Base-by-base conservation (phyloP, 2,329 filamentous ascomycete genomes). In the Clonostachys byssicola region DNA sequence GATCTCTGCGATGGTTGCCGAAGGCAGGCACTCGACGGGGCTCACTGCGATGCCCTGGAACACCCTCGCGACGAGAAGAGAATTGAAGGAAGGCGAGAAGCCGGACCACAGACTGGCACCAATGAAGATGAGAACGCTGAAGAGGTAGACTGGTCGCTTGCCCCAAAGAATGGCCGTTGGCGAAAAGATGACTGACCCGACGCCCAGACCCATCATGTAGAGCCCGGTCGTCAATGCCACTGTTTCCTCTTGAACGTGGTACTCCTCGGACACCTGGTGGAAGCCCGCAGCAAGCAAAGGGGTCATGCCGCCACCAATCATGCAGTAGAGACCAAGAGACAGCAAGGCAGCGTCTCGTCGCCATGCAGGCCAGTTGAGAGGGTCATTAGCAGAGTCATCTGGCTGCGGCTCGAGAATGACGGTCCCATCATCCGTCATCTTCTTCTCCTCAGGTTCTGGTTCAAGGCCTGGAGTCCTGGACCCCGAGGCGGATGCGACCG, bases 1-100 rank as follows among this genome's bases (percentile, higher is more conserved):
- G 50, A 97, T 96, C 65, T 97, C 92, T 5, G 92, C 91, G 58
- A 97, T 92, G 0, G 91, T 96, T 14, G 92, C 92, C 5, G 90
- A 95, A 0, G 92, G 92, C 33, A 97, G 76, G 59, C 91, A 95
- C 64, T 97, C 92, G 9, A 96, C 89, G 0, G 91, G 90, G 54
- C 89, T 94, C 43, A 96, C 85, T 1, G 91, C 86, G 10, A 96
- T 74, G 5, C 92, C 94, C 64, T 95, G 89, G 51, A 96, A 86
- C 43, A 97, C 83, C 46, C 92, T 80, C 23, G 90, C 92, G 9
- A 91, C 65, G 6, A 95, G 74, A 36, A 97, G 75, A 10, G 90
- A 95, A 2, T 77, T 65, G 60, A 92, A 96, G 56, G 75, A 89
- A 1, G 87, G 88, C 4, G 91, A 92, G n/a, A 83, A 62, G 13